Conservation (phyloP, 768 basidiomycete genomes). For the Albatrellus ellisii region DNA sequence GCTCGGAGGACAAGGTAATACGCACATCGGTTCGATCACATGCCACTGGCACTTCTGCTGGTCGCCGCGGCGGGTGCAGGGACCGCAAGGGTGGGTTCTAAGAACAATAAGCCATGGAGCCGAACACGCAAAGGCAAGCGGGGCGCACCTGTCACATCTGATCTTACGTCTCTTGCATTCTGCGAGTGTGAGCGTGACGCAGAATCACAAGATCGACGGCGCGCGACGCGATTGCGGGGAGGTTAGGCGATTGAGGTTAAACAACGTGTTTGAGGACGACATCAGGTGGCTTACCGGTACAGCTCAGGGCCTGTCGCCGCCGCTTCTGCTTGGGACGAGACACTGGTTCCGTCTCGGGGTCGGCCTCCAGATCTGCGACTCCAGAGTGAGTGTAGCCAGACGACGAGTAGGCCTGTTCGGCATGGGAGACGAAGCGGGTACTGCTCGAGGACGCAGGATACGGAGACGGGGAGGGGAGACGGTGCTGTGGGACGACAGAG, state of each 20-base stretch:
- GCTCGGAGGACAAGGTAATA: constrained; percentile 3
- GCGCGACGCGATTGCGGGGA: constrained; percentile 5
- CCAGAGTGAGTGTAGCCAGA: constrained; percentile 19
- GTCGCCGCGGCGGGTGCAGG: constrained; percentile 71
- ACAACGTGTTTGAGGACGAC: constrained; percentile 8
- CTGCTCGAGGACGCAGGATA: not conserved
- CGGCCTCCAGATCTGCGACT: constrained; percentile 36
- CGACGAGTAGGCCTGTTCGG: not conserved
- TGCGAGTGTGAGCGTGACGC: constrained; percentile 22
- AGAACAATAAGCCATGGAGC: constrained; percentile 15
- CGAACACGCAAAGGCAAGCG: constrained; percentile 5
- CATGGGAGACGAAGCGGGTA: not conserved
- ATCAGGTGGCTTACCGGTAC: constrained; percentile 49
- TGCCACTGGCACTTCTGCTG: constrained; percentile 75
- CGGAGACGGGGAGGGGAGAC: constrained; percentile 1
- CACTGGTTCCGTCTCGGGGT: constrained; percentile 26
- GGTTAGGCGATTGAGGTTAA: not conserved
- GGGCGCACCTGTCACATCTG: constrained; percentile 65
- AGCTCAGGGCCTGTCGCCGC: constrained; percentile 70
- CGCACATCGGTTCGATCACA: constrained; percentile 66
- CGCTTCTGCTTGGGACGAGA: constrained; percentile 74
- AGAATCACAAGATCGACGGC: constrained; percentile 13
- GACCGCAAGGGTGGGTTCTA: constrained; percentile 71
- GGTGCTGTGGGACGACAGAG: not conserved
- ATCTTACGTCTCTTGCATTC: constrained; percentile 84